Evolutionary conservation across 306 rosid species (phyloP), one percentile per base, ranked within the genome.

Genomic region (Casuarina cunninghamiana): DNA sequence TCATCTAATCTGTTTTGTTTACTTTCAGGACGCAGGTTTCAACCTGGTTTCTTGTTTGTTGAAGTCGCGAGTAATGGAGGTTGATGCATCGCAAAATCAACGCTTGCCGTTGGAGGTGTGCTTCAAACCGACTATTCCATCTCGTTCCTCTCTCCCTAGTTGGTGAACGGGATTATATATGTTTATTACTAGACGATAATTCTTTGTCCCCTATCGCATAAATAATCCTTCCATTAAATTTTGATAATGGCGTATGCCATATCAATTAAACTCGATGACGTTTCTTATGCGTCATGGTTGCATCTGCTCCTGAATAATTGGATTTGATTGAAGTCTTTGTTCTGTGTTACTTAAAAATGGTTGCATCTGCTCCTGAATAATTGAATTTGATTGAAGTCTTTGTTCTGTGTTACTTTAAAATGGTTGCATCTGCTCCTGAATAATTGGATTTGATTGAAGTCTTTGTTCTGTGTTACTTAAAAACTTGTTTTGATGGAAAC

Each of bases 31-130:
- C 65, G 63, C 73, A 39, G 49, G 70, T 65, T 73, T 41, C 67
- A 35, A 35, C 61, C 41, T 63, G 45, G 38, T 76, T 41, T 35
- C 37, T 35, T 71, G 53, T 68, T 17, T 3, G 69, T 37, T 9
- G 2, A 9, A 43, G 53, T 50, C 21, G 73, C 74, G 54, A 38
- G 45, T 8, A 49, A 88, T 87, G 95, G 75, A 78, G 51, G 67
- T 53, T 72, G 84, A 60, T 53, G 75, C 78, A 35, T 85, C 21
- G 49, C 82, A 17, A n/a, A 16, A 50, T 83, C 70, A 74, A 77
- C 89, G 61, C 2, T 11, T 66, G 26, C 21, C 35, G 69, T 37
- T 13, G 42, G 50, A 42, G 49, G 37, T 3, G 13, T 66, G 37
- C 12, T 66, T 42, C 15, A 4, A 41, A 26, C 35, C 50, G 42